Base-by-base conservation (phyloP, 345 rosid species). In the Ceriops tagal region DNA sequence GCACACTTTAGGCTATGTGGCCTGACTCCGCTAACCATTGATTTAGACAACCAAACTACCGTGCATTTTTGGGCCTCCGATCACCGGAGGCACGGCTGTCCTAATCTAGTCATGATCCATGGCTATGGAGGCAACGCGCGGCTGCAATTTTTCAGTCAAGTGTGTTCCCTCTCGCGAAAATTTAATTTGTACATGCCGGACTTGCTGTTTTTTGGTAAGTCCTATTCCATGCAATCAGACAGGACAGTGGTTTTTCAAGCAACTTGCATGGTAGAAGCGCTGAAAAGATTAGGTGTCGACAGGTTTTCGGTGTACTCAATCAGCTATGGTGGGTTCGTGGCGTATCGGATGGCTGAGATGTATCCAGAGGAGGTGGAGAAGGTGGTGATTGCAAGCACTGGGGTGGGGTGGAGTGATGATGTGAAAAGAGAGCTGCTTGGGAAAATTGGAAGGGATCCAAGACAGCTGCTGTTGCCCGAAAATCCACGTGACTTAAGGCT, bases 271-370 rank as follows among this genome's bases (percentile, higher is more conserved):
- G 71, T 53, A 3, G 77, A 85, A 52, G 92, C 88, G 64, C 56
- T 89, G 85, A 82, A 55, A 68, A 79, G 73, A 46, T 39, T 92
- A 34, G 96, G 93, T 0, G 82, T 88, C 39, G 84, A 69, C 28
- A 64, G 72, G 62, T 83, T 72, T 61, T 73, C 83, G 0, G 79
- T 84, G 27, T 88, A 83, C 58, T 80, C 90, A 18, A 80, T 92
- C 20, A 92, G 97, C 28, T 89, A 92, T 58, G 97, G 97, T 0
- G 97, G 96, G 30, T 88, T 74, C 67, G 96, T 89, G 70, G 96
- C 87, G 49, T 88, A 84, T 75, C 79, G 75, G 75, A 84, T 89
- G 85, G 96, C 96, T 16, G 84, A 88, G 79, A 75, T 88, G 0
- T 72, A 70, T 69, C 77, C 82, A 13, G 73, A 65, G 61, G 83